A percentile compares a stretch with the other conserved stretches of the same genome.
Evolutionary conservation across 2,329 filamentous ascomycete genomes (phyloP).

Genomic region (Exophiala oligosperma): DNA sequence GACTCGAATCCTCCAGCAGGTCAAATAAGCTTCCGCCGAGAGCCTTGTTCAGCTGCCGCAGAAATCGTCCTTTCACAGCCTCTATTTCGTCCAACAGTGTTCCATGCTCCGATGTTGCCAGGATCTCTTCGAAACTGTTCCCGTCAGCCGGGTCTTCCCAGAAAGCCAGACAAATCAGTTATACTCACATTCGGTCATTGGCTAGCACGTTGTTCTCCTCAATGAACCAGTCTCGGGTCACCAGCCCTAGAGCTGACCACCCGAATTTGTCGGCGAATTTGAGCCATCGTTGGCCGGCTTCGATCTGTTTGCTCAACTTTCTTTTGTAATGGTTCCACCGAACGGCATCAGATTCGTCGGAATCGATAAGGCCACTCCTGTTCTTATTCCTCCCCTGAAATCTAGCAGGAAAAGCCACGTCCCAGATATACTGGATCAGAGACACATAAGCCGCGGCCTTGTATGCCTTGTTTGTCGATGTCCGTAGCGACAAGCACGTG

Average conservation of each 20-base stretch:
- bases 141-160: background rate
- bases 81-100: background rate
- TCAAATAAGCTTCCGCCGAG: slow-evolving; percentile 4
- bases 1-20: slow-evolving; percentile 1
- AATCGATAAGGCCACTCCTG: background rate
- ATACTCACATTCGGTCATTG: slow-evolving; percentile 1
- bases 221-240: slow-evolving; percentile 3
- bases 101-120: background rate
- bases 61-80: background rate
- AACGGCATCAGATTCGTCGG: background rate
- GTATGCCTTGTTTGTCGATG: slow-evolving; percentile 1
- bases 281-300: slow-evolving; percentile 1
- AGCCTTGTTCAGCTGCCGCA: background rate
- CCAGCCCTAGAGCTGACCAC: background rate
- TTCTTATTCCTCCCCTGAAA: background rate
- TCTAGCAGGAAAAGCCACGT: background rate
- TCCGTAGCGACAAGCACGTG: background rate
- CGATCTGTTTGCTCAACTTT: background rate
- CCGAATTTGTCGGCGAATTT: background rate
- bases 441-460: background rate
- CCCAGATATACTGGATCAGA: slow-evolving; percentile 1
- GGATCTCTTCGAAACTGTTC: background rate
- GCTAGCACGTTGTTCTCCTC: background rate
- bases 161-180: background rate
- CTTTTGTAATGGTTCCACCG: background rate